phyloP scores from a whole-genome alignment of 2,329 filamentous ascomycete species.

The Verticillium alfalfae region DNA sequence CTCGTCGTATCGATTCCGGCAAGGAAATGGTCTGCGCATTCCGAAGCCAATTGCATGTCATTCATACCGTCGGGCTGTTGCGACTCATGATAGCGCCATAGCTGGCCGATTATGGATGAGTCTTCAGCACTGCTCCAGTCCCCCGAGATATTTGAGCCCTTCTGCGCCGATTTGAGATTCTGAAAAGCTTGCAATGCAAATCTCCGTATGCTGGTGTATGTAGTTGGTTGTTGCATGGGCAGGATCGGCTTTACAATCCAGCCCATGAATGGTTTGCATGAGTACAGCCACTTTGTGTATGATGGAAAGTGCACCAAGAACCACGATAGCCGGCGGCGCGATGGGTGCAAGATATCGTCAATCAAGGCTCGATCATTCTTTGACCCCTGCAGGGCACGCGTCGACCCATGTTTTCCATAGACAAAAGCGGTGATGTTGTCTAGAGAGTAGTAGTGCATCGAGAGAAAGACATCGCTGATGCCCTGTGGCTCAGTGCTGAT shows the following conservation, averaged over 20 bases:
- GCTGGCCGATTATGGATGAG: slow-evolving; percentile 26
- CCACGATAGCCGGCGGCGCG: slow-evolving; percentile 40
- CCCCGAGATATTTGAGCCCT: slow-evolving; percentile 5
- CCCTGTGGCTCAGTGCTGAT: slow-evolving; percentile 25
- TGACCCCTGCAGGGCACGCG: slow-evolving; percentile 32
- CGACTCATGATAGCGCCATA: slow-evolving; percentile 26
- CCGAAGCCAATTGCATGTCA: slow-evolving; percentile 43
- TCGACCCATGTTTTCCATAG: slow-evolving; percentile 39
- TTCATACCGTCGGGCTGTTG: slow-evolving; percentile 21
- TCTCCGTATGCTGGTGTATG: slow-evolving; percentile 43
- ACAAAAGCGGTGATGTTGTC: slow-evolving; percentile 47
- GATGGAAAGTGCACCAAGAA: slow-evolving; percentile 38
- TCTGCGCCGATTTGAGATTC: slow-evolving; percentile 5
- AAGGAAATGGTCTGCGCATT: slow-evolving; percentile 46
- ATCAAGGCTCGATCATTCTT: slow-evolving; percentile 31
- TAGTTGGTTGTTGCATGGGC: slow-evolving; percentile 43
- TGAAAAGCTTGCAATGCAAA: slow-evolving; percentile 17
- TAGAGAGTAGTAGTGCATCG: slow-evolving; percentile 46
- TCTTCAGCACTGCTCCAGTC: slow-evolving; percentile 5
- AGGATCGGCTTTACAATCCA: slow-evolving; percentile 30
- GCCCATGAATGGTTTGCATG: slow-evolving; percentile 28
- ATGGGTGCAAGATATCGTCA: slow-evolving; percentile 40
- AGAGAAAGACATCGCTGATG: slow-evolving; percentile 38
- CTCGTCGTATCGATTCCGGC: slow-evolving; percentile 49
- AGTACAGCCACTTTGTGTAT: slow-evolving; percentile 43